Conservation (phyloP, 1,284 basidiomycete species). For the Austroboletus niveus region DNA sequence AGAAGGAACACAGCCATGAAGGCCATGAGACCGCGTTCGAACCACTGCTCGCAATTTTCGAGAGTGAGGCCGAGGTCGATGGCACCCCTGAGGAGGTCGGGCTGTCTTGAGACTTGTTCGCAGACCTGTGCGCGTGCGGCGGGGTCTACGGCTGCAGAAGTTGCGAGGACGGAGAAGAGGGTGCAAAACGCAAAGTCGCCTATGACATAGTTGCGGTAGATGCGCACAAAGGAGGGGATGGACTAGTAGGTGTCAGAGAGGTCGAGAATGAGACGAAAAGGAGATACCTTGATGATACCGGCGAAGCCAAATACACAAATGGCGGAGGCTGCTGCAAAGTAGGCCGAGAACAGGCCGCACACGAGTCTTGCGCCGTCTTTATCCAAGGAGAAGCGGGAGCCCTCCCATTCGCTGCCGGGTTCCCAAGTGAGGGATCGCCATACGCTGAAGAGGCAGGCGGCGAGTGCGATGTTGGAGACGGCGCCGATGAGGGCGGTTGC, state of each 20-base stretch:
- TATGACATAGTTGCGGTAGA: slow-evolving; percentile 71
- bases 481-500: slow-evolving; percentile 56
- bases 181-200: slow-evolving; percentile 69
- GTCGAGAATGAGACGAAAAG: background rate
- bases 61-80: slow-evolving; percentile 67
- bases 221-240: slow-evolving; percentile 53
- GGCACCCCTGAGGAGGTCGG: slow-evolving; percentile 69
- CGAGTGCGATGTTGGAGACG: slow-evolving; percentile 52
- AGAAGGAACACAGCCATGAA: slow-evolving; percentile 57
- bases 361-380: slow-evolving; percentile 61
- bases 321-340: slow-evolving; percentile 60
- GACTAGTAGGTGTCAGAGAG: slow-evolving; percentile 36
- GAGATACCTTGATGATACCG: slow-evolving; percentile 64
- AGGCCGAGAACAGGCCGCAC: slow-evolving; percentile 62
- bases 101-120: slow-evolving; percentile 69
- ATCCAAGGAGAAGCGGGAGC: slow-evolving; percentile 53
- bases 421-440: slow-evolving; percentile 68
- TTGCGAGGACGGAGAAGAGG: slow-evolving; percentile 51
- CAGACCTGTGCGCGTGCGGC: slow-evolving; percentile 60
- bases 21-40: slow-evolving; percentile 61
- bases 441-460: slow-evolving; percentile 52
- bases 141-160: slow-evolving; percentile 58
- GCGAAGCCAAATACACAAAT: slow-evolving; percentile 61
- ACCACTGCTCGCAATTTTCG: slow-evolving; percentile 77
- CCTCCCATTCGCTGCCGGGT: slow-evolving; percentile 71